Evolutionary conservation across 768 basidiomycete genomes (phyloP).

Genomic region (Serendipita vermifera): DNA sequence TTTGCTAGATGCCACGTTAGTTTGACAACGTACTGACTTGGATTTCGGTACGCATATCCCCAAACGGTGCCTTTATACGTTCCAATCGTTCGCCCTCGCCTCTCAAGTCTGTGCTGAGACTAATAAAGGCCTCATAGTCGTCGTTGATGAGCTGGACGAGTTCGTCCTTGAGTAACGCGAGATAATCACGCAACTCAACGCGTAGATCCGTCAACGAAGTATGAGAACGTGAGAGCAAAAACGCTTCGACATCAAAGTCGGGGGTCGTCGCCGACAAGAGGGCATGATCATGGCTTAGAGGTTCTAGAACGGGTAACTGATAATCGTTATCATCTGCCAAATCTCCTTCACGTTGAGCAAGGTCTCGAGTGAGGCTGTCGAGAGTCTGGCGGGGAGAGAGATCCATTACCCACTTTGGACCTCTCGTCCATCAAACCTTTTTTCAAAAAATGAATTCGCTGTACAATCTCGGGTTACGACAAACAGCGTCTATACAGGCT

Average conservation of each 20-base stretch:
- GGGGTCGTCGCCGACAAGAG: constrained; percentile 41
- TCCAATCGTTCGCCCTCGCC: constrained; percentile 68
- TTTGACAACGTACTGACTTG: constrained; percentile 36
- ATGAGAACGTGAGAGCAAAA: constrained; percentile 68
- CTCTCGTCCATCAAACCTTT: background rate
- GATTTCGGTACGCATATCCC: constrained; percentile 48
- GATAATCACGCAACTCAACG: constrained; percentile 74
- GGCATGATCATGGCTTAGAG: constrained; percentile 69
- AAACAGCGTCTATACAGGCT: constrained; percentile 75
- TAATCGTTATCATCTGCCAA: background rate
- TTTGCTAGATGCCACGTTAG: background rate
- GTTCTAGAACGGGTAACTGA: constrained; percentile 28
- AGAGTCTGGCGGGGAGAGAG: background rate
- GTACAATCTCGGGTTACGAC: constrained; percentile 85
- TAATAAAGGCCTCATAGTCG: constrained; percentile 97
- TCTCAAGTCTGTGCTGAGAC: constrained; percentile 80
- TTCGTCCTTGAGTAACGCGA: constrained; percentile 76
- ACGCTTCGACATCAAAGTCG: constrained; percentile 66
- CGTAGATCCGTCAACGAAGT: constrained; percentile 81
- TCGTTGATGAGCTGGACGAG: constrained; percentile 92
- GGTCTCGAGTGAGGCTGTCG: background rate
- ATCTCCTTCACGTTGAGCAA: constrained; percentile 7
- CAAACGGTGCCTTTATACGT: constrained; percentile 55
- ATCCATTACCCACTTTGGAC: background rate
- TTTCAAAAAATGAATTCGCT: constrained; percentile 70